These are phyloP conservation scores for Phytophthora multivora DNA, from an alignment of 352 stramenopile species.

Conservation along the genomic window DNA sequence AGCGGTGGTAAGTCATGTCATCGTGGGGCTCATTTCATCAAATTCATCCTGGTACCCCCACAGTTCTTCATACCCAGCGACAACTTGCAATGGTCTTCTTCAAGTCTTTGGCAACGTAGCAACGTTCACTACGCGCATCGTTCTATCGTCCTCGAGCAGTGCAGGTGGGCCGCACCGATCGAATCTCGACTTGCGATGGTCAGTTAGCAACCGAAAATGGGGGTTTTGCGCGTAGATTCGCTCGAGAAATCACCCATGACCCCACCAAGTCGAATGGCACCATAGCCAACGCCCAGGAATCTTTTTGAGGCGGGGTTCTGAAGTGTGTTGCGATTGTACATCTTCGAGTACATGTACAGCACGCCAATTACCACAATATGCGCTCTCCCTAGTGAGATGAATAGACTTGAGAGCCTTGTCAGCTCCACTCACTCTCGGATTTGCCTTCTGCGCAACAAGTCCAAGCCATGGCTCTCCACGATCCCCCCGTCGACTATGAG, in stretches of 20 bases:
- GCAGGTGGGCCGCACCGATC: not conserved
- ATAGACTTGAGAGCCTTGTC: not conserved
- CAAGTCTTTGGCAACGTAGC: too few species aligned
- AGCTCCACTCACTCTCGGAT: constrained; percentile 12
- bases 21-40: not conserved
- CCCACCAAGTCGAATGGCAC: not conserved
- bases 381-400: too few species aligned
- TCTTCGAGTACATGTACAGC: too few species aligned
- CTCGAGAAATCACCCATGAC: not conserved
- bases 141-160: not conserved
- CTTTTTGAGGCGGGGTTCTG: not conserved
- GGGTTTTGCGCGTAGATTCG: not conserved
- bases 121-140: too few species aligned
- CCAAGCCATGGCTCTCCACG: constrained; percentile 10
- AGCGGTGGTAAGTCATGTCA: not conserved
- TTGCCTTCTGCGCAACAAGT: constrained; percentile 8
- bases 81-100: too few species aligned
- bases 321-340: not conserved
- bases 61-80: too few species aligned
- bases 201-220: not conserved
- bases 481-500: constrained; percentile 7
- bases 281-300: not conserved
- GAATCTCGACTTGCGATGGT: not conserved
- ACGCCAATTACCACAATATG: too few species aligned
- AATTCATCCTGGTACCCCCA: not conserved